These are phyloP conservation scores for Mentha longifolia DNA, from an alignment of 257 asterid genomes.

Conservation along the genomic window DNA sequence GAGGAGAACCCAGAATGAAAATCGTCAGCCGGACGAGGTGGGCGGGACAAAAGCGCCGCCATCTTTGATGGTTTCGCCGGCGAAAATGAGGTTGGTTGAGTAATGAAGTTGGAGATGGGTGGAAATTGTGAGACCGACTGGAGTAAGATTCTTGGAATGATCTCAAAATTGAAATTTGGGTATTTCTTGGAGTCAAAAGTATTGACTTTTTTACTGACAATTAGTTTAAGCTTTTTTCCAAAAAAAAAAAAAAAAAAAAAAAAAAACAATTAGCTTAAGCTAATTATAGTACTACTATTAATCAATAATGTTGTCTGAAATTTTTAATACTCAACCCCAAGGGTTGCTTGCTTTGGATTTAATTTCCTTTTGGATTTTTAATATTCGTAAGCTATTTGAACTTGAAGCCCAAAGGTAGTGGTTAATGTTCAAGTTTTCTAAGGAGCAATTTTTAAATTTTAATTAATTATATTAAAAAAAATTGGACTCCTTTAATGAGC, in stretches of 20 bases:
- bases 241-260: no score
- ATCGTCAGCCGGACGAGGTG: conserved; percentile 22
- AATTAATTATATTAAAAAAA: no score
- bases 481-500: no score
- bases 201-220: conserved; percentile 28
- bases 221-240: background rate
- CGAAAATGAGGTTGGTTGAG: background rate
- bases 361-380: no score
- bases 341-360: no score
- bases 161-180: conserved; percentile 4
- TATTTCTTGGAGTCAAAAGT: conserved; percentile 25
- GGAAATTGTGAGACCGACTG: conserved; percentile 27
- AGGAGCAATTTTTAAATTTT: no score
- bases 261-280: background rate
- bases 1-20: conserved; percentile 33
- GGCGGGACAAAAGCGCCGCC: conserved; percentile 38
- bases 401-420: no score
- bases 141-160: conserved; percentile 30
- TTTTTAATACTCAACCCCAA: background rate
- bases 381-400: no score
- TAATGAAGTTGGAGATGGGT: background rate
- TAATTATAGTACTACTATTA: background rate
- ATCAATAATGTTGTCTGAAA: background rate
- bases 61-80: conserved; percentile 24
- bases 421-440: no score